Conservation (phyloP, 2,329 filamentous ascomycete genomes). For the Davidsoniella virescens region DNA sequence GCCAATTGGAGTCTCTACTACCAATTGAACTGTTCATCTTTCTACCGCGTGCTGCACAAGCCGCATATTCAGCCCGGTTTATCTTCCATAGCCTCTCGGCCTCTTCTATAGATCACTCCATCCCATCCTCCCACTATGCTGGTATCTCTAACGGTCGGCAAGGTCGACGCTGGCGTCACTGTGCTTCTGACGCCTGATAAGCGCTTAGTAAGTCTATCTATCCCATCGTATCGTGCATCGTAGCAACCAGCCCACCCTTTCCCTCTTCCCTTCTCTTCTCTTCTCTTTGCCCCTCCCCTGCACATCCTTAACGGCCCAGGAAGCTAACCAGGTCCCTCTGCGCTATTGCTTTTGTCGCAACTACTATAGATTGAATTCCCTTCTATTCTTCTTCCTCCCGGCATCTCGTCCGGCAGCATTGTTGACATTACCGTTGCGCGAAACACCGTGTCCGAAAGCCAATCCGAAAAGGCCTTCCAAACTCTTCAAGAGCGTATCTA, state of each 20-base stretch:
- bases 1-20: too few species aligned
- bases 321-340: slow-evolving; percentile 13
- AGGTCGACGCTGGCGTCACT: slow-evolving; percentile 96
- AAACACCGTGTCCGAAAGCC: slow-evolving; percentile 63
- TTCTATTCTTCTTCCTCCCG: slow-evolving; percentile 85
- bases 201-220: slow-evolving; percentile 53
- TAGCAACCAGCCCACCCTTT: background rate
- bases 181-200: slow-evolving; percentile 95
- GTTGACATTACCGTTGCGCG: slow-evolving; percentile 93
- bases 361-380: slow-evolving; percentile 79
- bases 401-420: slow-evolving; percentile 91
- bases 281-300: background rate
- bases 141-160: slow-evolving; percentile 94
- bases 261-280: background rate
- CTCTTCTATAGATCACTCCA: background rate
- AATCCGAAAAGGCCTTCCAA: slow-evolving; percentile 61
- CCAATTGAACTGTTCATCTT: too few species aligned
- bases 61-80: too few species aligned
- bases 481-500: slow-evolving; percentile 81
- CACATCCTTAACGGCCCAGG: background rate
- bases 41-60: too few species aligned
- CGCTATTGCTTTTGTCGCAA: background rate
- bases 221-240: background rate
- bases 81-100: too few species aligned
- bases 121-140: slow-evolving; percentile 43